Evolutionary conservation across 2,329 filamentous ascomycete species (phyloP).

Genomic region (Hirsutella minnesotensis): DNA sequence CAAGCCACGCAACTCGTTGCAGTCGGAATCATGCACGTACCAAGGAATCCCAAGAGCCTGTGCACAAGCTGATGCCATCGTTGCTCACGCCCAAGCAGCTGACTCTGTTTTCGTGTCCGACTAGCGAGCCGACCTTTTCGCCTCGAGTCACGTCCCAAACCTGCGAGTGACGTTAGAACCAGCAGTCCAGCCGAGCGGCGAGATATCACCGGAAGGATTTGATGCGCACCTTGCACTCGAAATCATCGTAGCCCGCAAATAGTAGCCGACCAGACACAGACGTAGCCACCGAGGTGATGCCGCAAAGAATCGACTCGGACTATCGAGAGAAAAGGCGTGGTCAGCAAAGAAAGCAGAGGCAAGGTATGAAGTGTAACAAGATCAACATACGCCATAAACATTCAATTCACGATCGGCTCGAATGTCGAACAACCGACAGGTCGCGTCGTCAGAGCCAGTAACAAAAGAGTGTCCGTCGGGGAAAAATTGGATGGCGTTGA

Average conservation of each 20-base stretch:
- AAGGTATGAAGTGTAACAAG: not conserved
- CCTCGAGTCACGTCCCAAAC: conserved; percentile 97
- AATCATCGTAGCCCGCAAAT: conserved; percentile 97
- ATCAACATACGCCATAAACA: conserved; percentile 49
- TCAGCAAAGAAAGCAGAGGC: conserved; percentile 7
- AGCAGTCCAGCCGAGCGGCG: too few relatives aligned
- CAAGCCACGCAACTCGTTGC: not conserved
- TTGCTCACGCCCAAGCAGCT: conserved; percentile 98
- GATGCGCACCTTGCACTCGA: conserved; percentile 87
- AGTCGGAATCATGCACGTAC: conserved; percentile 42
- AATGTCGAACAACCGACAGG: conserved; percentile 94
- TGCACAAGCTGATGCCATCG: conserved; percentile 97
- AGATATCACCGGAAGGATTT: too few relatives aligned
- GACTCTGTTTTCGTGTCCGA: conserved; percentile 96
- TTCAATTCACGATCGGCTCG: conserved; percentile 76
- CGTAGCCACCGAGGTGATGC: conserved; percentile 95
- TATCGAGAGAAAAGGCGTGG: conserved; percentile 27
- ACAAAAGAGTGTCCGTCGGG: conserved; percentile 97
- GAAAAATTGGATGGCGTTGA: conserved; percentile 99
- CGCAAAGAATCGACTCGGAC: conserved; percentile 95
- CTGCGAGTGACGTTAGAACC: conserved; percentile 32
- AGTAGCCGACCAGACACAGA: conserved; percentile 91
- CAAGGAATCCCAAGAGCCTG: conserved; percentile 97
- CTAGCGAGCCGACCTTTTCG: conserved; percentile 91
- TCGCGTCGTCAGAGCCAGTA: conserved; percentile 94